Base-by-base conservation (phyloP, 106 monocot genomes). In the Amphibolis antarctica region DNA sequence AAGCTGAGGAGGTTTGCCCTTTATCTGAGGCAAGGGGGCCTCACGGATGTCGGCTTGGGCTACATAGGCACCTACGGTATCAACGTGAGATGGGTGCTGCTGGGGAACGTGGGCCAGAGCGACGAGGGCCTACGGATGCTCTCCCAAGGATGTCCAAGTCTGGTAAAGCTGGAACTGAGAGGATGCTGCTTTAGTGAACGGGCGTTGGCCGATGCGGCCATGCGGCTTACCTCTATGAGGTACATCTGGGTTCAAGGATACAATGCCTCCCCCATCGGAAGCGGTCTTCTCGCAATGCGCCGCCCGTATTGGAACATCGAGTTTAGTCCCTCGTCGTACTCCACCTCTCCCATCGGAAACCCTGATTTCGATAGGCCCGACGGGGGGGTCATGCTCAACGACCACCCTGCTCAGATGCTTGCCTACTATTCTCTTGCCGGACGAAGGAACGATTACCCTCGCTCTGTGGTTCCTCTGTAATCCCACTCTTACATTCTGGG, bases 391-490 rank as follows among this genome's bases (percentile, higher is more conserved):
- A n/a, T n/a, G n/a, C 18, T 17, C 19, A 20, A 55, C 1, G 74
- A 79, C 15, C 76, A 69, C 63, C 89, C 89, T 10, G 83, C 89
- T 26, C 94, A 86, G 74, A 64, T 89, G n/a, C 73, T 94, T 19
- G 88, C 88, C 0, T 93, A 93, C 71, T 86, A 88, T 79, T 93
- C 93, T n/a, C 82, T 93, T 53, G 88, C 88, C 14, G 93, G 93
- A 50, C 54, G 64, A 44, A 76, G 93, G 52, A 77, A 31, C 0
- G 88, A 88, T 62, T 83, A 30, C 59, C 88, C 88, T 12, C 56
- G 74, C 10, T 67, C 78, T 4, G 85, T 88, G 20, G 61, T 88
- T 65, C 88, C 86, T 12, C 43, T 89, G 31, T 66, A n/a, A n/a
- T n/a, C n/a, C n/a, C n/a, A n/a, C n/a, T n/a, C n/a, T n/a, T n/a